Conservation (phyloP, 768 basidiomycete genomes). For the Lentinula sp. region DNA sequence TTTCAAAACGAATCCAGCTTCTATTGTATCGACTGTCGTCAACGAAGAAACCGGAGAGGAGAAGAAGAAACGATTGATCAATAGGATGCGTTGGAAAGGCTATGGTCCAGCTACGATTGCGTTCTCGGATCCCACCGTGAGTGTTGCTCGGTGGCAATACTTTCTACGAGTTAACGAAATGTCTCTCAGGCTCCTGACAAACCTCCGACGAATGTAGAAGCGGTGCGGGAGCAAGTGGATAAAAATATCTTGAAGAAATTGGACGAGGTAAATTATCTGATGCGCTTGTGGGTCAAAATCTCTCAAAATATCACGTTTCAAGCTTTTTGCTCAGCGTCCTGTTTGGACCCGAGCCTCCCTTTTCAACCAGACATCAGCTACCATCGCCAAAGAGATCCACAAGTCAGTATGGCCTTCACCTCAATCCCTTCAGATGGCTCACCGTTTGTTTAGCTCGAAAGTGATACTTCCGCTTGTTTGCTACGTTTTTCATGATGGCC, state of each 20-base stretch:
- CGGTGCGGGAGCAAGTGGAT: constrained; percentile 49
- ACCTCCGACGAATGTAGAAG: constrained; percentile 57
- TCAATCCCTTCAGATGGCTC: neutral
- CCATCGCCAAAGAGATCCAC: constrained; percentile 65
- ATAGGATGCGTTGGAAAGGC: constrained; percentile 82
- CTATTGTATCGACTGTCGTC: constrained; percentile 58
- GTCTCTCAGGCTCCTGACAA: constrained; percentile 46
- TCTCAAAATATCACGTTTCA: neutral
- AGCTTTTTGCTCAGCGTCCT: constrained; percentile 74
- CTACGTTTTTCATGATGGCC: constrained; percentile 91
- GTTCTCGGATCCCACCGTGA: constrained; percentile 55
- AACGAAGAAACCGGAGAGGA: constrained; percentile 79
- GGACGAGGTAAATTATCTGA: constrained; percentile 34
- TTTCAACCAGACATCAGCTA: constrained; percentile 69
- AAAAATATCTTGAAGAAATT: constrained; percentile 48
- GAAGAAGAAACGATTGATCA: constrained; percentile 75
- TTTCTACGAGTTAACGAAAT: neutral
- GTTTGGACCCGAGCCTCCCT: constrained; percentile 88
- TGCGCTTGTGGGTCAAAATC: neutral
- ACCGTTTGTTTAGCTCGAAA: constrained; percentile 48
- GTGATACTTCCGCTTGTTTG: constrained; percentile 71
- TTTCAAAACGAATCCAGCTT: constrained; percentile 74
- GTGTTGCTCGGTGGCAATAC: constrained; percentile 6
- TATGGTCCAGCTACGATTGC: constrained; percentile 69
- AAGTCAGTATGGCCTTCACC: constrained; percentile 46